phyloP scores from a whole-genome alignment of 768 basidiomycete genomes.

The Panaeolus cyanescens region DNA sequence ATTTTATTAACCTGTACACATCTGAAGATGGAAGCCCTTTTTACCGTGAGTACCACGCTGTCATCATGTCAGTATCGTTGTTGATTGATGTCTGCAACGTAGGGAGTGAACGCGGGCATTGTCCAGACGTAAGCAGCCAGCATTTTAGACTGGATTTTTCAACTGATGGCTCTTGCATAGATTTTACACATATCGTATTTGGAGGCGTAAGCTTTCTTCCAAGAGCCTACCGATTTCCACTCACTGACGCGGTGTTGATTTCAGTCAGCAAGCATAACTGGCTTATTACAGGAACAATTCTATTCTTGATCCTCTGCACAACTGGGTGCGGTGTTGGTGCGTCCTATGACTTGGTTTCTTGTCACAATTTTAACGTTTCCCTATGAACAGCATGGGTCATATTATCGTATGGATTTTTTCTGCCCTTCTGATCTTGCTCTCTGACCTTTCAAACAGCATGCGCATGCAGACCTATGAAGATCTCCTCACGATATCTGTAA shows the following conservation, averaged over 20 bases:
- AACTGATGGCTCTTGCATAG: constrained; percentile 20
- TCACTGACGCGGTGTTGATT: neutral
- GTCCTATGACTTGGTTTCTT: neutral
- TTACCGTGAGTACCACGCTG: constrained; percentile 35
- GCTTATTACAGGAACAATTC: constrained; percentile 30
- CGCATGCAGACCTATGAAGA: constrained; percentile 37
- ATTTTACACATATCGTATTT: constrained; percentile 53
- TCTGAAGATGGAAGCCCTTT: constrained; percentile 44
- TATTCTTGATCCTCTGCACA: constrained; percentile 32
- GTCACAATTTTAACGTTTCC: neutral
- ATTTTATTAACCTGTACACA: neutral
- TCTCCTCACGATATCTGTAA: constrained; percentile 36
- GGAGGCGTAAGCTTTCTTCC: constrained; percentile 43
- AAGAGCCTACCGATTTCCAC: too few species aligned
- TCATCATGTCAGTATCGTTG: neutral
- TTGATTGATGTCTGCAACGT: constrained; percentile 11
- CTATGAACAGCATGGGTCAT: constrained; percentile 39
- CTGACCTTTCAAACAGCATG: constrained; percentile 25
- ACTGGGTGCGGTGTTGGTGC: constrained; percentile 24
- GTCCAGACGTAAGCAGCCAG: constrained; percentile 49
- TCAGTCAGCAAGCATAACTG: constrained; percentile 44
- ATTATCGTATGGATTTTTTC: constrained; percentile 34
- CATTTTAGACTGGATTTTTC: neutral
- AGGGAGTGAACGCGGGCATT: constrained; percentile 52
- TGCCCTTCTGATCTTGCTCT: neutral